These are phyloP conservation scores for Zelonia costaricensis DNA, from an alignment of 208 protist species.

Conservation along the genomic window DNA sequence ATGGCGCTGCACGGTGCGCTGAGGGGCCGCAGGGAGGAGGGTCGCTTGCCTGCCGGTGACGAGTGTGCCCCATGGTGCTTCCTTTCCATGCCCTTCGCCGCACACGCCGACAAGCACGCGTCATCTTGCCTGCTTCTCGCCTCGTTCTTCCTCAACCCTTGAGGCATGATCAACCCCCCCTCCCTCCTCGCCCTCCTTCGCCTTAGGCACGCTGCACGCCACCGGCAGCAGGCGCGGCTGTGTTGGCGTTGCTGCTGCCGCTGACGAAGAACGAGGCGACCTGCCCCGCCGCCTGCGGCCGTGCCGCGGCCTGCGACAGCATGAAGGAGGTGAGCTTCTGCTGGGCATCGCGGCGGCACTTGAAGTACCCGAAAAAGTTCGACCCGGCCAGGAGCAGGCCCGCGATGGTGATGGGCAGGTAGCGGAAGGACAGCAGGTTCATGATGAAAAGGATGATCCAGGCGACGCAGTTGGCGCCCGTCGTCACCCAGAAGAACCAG, in stretches of 20 bases:
- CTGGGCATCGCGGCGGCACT: conserved; percentile 80
- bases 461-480: conserved; percentile 39
- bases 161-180: neutral
- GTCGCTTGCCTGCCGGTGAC: no score
- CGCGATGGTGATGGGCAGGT: conserved; percentile 61
- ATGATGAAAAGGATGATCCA: conserved; percentile 80
- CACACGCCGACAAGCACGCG: no score
- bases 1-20: no score
- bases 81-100: no score
- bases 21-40: no score
- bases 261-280: conserved; percentile 41
- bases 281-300: conserved; percentile 43
- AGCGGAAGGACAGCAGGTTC: conserved; percentile 64
- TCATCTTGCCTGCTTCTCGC: no score
- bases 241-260: neutral
- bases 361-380: conserved; percentile 86
- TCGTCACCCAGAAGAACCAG: conserved; percentile 85
- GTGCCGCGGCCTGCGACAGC: conserved; percentile 45
- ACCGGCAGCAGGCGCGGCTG: neutral
- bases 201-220: neutral
- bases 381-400: conserved; percentile 54
- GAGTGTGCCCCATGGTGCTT: no score
- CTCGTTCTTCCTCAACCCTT: neutral
- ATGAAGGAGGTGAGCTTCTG: conserved; percentile 65
- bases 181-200: neutral